These are phyloP conservation scores for Nicotiana rustica DNA, from an alignment of 305 asterid genomes.

Conservation along the genomic window DNA sequence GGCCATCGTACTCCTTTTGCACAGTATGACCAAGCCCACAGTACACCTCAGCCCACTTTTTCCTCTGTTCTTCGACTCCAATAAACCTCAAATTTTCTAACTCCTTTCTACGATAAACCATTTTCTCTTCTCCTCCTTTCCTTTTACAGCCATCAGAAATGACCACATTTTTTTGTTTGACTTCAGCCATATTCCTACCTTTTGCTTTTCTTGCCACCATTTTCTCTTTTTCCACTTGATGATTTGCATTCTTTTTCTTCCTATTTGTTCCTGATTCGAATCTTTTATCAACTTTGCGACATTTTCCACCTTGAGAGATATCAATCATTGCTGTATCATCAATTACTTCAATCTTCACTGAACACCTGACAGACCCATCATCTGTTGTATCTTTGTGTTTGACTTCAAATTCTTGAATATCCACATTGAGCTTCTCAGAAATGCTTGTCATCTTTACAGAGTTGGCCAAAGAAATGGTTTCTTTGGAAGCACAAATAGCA, in stretches of 20 bases:
- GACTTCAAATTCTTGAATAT: conserved; percentile 1
- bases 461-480: neutral
- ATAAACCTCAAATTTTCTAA: conserved; percentile 71
- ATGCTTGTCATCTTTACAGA: neutral
- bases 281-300: neutral
- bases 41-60: conserved; percentile 73
- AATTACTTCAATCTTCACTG: conserved; percentile 39
- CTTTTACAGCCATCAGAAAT: conserved; percentile 28
- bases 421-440: conserved; percentile 16
- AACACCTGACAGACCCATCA: conserved; percentile 46
- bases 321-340: conserved; percentile 48
- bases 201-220: conserved; percentile 46
- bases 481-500: neutral
- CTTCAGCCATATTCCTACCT: conserved; percentile 44
- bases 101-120: conserved; percentile 62
- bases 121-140: conserved; percentile 49
- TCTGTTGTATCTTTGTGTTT: neutral
- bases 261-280: neutral
- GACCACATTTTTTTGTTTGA: conserved; percentile 21
- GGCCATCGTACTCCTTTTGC: conserved; percentile 63
- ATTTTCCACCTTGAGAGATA: conserved; percentile 22
- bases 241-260: conserved; percentile 18
- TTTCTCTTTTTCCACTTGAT: conserved; percentile 33
- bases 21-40: conserved; percentile 62
- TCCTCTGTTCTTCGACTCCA: conserved; percentile 66